Evolutionary conservation across 306 rosid species (phyloP), one percentile per base, ranked within the genome.

Genomic region (Leucaena leucocephala): DNA sequence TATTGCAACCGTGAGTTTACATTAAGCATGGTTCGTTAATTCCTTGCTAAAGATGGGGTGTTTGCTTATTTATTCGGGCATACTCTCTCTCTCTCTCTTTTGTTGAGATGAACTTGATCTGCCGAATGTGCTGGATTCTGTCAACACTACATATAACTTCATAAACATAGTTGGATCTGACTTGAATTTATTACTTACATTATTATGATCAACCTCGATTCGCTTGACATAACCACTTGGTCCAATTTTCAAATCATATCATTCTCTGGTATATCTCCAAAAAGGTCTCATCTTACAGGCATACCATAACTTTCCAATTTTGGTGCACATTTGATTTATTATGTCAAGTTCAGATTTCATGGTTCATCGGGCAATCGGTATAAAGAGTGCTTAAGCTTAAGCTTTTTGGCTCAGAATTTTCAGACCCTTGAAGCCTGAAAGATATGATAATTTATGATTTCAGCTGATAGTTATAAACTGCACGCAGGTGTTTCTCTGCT

Each of bases 71-170:
- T n/a, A 21, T 38, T 54, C 49, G 22, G 43, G 36, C 7, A 44
- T 33, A 9, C 8, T 70, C 38, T 45, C 22, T 50, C 59, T 54
- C 0, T 58, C 35, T 22, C 58, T 8, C 35, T 42, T 59, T 68
- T 27, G 34, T 61, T 62, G 8, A 59, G 54, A 62, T 58, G 74
- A 73, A 48, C 82, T 76, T 84, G 87, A 87, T 89, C 86, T 86
- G 39, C 54, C 75, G 46, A 62, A 73, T 80, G 82, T 68, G 16
- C 68, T 76, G 66, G 13, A 59, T 33, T 85, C 17, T 82, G 69
- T 52, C 8, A n/a, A 49, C 45, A 16, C 48, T 22, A 15, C 52
- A 72, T 57, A 67, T 36, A 52, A 62, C 43, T 77, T 74, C 76
- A 73, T 76, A 27, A 45, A 63, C 11, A 73, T 11, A 54, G 73